phyloP scores from a whole-genome alignment of 768 basidiomycete species.

The Agrocybe chaxingu region DNA sequence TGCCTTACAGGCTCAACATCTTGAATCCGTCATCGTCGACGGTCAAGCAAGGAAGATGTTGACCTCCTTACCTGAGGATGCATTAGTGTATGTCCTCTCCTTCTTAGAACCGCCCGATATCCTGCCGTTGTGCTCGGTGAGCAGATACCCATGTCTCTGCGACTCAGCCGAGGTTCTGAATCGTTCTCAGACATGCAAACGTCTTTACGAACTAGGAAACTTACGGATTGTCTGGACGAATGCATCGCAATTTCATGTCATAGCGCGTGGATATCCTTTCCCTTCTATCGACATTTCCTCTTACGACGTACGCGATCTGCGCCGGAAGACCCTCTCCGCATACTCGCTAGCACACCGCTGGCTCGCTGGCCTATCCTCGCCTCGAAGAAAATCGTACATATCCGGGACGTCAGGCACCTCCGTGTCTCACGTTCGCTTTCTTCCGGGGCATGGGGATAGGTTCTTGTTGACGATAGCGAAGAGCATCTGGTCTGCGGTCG shows the following conservation, averaged over 20 bases:
- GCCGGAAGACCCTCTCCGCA: constrained; percentile 34
- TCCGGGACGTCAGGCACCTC: constrained; percentile 35
- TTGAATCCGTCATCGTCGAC: no score
- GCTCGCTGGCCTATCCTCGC: constrained; percentile 22
- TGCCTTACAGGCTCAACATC: no score
- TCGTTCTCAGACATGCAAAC: constrained; percentile 43
- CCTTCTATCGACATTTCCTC: constrained; percentile 32
- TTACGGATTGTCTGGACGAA: constrained; percentile 57
- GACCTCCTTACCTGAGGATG: constrained; percentile 19
- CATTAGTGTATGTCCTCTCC: constrained; percentile 27
- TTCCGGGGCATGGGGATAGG: constrained; percentile 40
- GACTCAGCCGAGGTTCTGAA: background rate
- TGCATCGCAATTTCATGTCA: constrained; percentile 41
- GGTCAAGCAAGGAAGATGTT: no score
- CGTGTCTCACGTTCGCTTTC: constrained; percentile 52
- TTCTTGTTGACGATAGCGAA: constrained; percentile 55
- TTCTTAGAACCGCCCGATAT: constrained; percentile 37
- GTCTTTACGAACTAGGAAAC: constrained; percentile 39
- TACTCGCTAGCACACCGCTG: constrained; percentile 49
- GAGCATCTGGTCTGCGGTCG: constrained; percentile 58
- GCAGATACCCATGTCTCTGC: background rate
- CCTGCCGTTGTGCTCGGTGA: constrained; percentile 39
- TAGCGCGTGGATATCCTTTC: constrained; percentile 49
- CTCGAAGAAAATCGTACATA: constrained; percentile 19
- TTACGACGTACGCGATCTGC: constrained; percentile 38